Conservation (phyloP, 2,329 filamentous ascomycete species). For the Fusarium oxysporum region DNA sequence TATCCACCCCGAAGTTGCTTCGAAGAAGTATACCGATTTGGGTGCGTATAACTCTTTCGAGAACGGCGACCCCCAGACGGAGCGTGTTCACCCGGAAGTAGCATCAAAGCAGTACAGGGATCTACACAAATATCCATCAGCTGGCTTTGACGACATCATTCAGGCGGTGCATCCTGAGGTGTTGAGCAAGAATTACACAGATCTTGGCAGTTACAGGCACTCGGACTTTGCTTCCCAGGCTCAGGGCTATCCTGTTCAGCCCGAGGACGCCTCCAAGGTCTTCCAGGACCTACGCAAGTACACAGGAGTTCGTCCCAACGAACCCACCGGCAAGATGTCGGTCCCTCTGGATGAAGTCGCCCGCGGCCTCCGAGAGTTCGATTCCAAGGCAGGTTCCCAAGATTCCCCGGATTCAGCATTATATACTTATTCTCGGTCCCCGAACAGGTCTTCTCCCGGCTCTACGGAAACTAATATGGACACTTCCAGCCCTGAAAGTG, state of each 20-base stretch:
- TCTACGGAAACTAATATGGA: conserved; percentile 35
- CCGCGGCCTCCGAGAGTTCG: conserved; percentile 53
- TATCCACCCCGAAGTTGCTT: conserved; percentile 50
- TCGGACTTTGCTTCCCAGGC: conserved; percentile 46
- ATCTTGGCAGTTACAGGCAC: conserved; percentile 56
- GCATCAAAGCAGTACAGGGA: conserved; percentile 52
- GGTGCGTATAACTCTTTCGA: conserved; percentile 48
- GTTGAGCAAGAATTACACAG: conserved; percentile 54
- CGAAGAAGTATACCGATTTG: conserved; percentile 54
- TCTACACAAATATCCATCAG: conserved; percentile 47
- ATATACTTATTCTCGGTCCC: conserved; percentile 42
- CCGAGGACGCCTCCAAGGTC: conserved; percentile 52
- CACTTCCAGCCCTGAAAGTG: conserved; percentile 42
- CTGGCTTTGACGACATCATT: conserved; percentile 47
- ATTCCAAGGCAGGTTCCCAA: conserved; percentile 49
- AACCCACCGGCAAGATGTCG: conserved; percentile 48
- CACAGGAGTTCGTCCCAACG: conserved; percentile 51
- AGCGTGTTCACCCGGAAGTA: conserved; percentile 47
- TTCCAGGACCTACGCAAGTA: conserved; percentile 59
- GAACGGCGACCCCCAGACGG: conserved; percentile 39
- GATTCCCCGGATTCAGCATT: conserved; percentile 39
- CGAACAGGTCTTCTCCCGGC: conserved; percentile 37
- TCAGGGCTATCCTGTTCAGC: conserved; percentile 45
- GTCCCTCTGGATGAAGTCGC: conserved; percentile 49
- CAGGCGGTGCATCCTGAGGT: conserved; percentile 53